Evolutionary conservation across 768 basidiomycete species (phyloP).

Genomic region (Trametes cinnabarina): DNA sequence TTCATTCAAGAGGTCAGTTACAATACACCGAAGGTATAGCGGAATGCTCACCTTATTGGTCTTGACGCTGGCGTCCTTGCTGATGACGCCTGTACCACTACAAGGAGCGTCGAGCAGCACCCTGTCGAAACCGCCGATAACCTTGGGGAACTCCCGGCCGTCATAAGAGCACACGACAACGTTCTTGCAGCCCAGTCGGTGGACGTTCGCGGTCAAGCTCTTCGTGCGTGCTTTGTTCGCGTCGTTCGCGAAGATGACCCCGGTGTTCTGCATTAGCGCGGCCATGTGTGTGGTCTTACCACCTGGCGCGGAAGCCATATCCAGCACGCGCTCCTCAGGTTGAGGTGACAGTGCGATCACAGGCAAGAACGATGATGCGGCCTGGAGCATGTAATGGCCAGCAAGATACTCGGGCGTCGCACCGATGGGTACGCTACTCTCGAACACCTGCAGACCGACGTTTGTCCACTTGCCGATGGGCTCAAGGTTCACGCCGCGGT

Average conservation of each 20-base stretch:
- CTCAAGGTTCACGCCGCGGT: constrained; percentile 95
- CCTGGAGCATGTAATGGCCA: constrained; percentile 99
- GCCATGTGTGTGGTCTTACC: constrained; percentile 99
- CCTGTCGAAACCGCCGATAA: constrained; percentile 98
- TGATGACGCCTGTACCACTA: constrained; percentile 97
- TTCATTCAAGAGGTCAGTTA: not conserved
- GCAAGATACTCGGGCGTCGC: constrained; percentile 99
- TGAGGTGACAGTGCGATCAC: constrained; percentile 94
- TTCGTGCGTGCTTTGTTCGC: constrained; percentile 93
- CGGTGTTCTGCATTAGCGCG: constrained; percentile 95
- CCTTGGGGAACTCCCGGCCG: constrained; percentile 96
- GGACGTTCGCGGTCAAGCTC: constrained; percentile 94
- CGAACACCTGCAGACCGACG: constrained; percentile 98
- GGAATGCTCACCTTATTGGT: constrained; percentile 80
- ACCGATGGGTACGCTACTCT: constrained; percentile 92
- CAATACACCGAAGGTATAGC: constrained; percentile 8
- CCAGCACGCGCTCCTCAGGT: constrained; percentile 89
- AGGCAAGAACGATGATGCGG: constrained; percentile 98
- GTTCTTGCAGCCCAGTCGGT: constrained; percentile 97
- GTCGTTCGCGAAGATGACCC: constrained; percentile 97
- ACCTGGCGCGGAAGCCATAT: constrained; percentile 98
- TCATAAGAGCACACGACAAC: constrained; percentile 97
- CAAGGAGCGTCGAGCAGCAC: constrained; percentile 96
- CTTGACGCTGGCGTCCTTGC: constrained; percentile 96
- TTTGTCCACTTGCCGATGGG: constrained; percentile 99